Evolutionary conservation across 1,139 yeast genomes (phyloP).

Genomic region (Nematodospora anomalae): DNA sequence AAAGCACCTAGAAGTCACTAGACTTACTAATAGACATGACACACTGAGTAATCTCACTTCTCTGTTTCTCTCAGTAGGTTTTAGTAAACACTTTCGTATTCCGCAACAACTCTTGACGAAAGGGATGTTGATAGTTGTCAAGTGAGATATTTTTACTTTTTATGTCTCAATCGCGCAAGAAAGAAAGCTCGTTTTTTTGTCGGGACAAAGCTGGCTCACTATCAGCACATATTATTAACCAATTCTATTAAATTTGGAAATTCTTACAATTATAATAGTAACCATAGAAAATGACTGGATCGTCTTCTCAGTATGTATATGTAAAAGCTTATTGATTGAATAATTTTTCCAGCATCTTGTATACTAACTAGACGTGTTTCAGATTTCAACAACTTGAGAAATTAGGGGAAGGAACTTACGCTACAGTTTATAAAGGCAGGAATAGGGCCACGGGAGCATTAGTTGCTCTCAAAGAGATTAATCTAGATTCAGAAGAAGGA

Average conservation of each 20-base stretch:
- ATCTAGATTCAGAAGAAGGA: conserved; percentile 94
- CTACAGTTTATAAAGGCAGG: conserved; percentile 95
- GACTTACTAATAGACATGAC: neutral
- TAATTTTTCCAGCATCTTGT: neutral
- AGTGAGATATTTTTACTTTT: too few species aligned
- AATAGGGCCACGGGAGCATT: conserved; percentile 88
- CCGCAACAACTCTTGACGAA: too few species aligned
- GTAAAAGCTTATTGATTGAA: neutral
- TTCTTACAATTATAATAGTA: too few species aligned
- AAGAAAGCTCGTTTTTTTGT: too few species aligned
- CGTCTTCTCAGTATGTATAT: conserved; percentile 32
- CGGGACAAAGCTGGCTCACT: too few species aligned
- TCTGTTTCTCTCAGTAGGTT: too few species aligned
- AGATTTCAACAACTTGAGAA: conserved; percentile 71
- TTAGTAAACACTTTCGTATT: too few species aligned
- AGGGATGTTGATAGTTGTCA: too few species aligned
- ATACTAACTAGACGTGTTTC: conserved; percentile 3
- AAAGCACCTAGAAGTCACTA: conserved; percentile 48
- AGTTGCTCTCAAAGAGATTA: conserved; percentile 93
- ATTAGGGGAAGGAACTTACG: conserved; percentile 97
- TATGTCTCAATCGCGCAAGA: too few species aligned
- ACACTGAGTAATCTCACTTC: too few species aligned
- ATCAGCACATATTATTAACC: too few species aligned
- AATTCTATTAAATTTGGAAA: too few species aligned
- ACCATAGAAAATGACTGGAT: conserved; percentile 21